A percentile compares a stretch with the other conserved stretches of the same genome.
These are phyloP conservation scores for Trichophaea hybrida DNA, from an alignment of 2,329 filamentous ascomycete genomes.

Conservation along the genomic window DNA sequence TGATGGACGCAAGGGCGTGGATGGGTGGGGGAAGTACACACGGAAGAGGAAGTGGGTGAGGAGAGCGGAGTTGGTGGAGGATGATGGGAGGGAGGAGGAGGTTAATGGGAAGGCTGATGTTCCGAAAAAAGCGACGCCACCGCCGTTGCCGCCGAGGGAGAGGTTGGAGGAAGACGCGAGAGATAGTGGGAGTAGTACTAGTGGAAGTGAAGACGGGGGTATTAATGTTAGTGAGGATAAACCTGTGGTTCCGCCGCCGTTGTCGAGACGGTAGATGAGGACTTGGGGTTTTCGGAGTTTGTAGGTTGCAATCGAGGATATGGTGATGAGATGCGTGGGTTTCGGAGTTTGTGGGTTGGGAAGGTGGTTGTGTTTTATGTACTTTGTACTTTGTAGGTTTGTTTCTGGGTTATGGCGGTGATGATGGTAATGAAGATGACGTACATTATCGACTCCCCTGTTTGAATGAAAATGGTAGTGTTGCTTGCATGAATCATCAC, in stretches of 20 bases:
- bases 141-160: constrained; percentile 2
- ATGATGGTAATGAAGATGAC: too few species aligned
- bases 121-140: constrained; percentile 9
- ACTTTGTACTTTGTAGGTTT: too few species aligned
- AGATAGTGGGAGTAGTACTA: constrained; percentile 31
- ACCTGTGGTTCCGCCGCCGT: constrained; percentile 25
- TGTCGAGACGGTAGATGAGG: constrained; percentile 4
- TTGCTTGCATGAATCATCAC: too few species aligned
- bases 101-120: constrained; percentile 11
- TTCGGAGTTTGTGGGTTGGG: too few species aligned
- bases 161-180: constrained; percentile 29
- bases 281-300: too few species aligned
- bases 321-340: too few species aligned
- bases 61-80: constrained; percentile 85
- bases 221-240: constrained; percentile 32
- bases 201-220: constrained; percentile 33
- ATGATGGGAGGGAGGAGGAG: constrained; percentile 30
- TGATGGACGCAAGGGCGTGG: constrained; percentile 65
- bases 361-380: too few species aligned
- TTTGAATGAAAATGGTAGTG: too few species aligned
- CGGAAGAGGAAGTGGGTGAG: constrained; percentile 88
- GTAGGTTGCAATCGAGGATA: too few species aligned
- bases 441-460: too few species aligned
- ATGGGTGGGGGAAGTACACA: constrained; percentile 92
- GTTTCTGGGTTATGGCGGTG: too few species aligned